Evolutionary conservation across 495 filamentous ascomycete genomes (phyloP).

Genomic region (Penicillium lividum): DNA sequence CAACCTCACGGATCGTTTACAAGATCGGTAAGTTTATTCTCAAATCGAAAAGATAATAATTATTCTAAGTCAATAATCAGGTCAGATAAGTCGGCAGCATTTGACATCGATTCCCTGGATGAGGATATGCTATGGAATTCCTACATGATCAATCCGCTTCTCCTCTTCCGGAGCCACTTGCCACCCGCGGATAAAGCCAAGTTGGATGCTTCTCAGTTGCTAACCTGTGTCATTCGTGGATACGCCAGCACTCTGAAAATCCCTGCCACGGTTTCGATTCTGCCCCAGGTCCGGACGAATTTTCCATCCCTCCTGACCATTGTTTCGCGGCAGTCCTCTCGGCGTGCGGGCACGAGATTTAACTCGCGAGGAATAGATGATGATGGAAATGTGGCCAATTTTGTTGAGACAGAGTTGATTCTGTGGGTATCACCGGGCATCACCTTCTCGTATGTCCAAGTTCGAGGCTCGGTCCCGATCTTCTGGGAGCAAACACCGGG

Average conservation of each 20-base stretch:
- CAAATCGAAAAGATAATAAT: not conserved
- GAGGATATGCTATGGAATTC: conserved; percentile 95
- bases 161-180: conserved; percentile 82
- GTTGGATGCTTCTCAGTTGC: conserved; percentile 79
- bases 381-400: conserved; percentile 95
- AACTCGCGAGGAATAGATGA: conserved; percentile 97
- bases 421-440: conserved; percentile 71
- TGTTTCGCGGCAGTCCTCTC: conserved; percentile 88
- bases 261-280: conserved; percentile 61
- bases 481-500: conserved; percentile 96
- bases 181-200: conserved; percentile 67
- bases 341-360: conserved; percentile 91
- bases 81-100: conserved; percentile 53
- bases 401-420: conserved; percentile 68
- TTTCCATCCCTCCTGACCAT: conserved; percentile 80
- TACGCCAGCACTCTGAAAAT: conserved; percentile 84
- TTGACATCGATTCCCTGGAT: conserved; percentile 83
- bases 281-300: conserved; percentile 55
- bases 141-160: conserved; percentile 92
- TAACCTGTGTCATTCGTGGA: conserved; percentile 92
- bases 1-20: conserved; percentile 89
- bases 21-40: conserved; percentile 68
- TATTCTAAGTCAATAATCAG: conserved; percentile 45
- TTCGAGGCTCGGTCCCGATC: conserved; percentile 87
- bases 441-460: conserved; percentile 91